These are phyloP conservation scores for Diacronema lutheri DNA, from an alignment of 78 protist species.

Conservation along the genomic window DNA sequence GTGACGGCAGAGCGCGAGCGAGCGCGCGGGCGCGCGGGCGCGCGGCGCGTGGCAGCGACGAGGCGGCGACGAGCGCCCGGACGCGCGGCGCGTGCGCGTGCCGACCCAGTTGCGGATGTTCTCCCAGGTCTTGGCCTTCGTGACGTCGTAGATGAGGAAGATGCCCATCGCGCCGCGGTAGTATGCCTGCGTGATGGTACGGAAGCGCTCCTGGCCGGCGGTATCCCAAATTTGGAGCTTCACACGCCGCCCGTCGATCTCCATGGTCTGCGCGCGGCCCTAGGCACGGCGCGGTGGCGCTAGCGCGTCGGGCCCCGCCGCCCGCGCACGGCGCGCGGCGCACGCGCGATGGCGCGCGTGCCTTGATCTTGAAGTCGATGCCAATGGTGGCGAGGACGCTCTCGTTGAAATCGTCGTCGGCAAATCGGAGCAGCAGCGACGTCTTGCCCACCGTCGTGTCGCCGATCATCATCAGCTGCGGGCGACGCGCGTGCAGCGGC, in stretches of 20 bases:
- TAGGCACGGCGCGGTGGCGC: background rate
- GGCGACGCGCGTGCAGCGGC: too few species aligned
- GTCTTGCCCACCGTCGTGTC: background rate
- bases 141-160: slow-evolving; percentile 92
- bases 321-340: background rate
- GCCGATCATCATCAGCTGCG: slow-evolving; percentile 9
- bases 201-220: slow-evolving; percentile 83
- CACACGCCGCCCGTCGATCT: background rate
- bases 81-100: too few species aligned
- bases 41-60: too few species aligned
- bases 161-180: slow-evolving; percentile 99
- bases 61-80: too few species aligned
- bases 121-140: slow-evolving; percentile 68
- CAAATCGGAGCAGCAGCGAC: background rate
- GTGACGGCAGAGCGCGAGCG: too few species aligned
- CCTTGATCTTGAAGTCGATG: slow-evolving; percentile 13
- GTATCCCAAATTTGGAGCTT: slow-evolving; percentile 14
- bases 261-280: background rate
- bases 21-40: too few species aligned
- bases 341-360: background rate
- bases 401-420: background rate
- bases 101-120: background rate
- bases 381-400: background rate
- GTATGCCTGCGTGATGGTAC: slow-evolving; percentile 88
- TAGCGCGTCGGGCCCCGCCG: too few species aligned